Conservation (phyloP, 164 flowering plant genomes). For the Stephania japonica region DNA sequence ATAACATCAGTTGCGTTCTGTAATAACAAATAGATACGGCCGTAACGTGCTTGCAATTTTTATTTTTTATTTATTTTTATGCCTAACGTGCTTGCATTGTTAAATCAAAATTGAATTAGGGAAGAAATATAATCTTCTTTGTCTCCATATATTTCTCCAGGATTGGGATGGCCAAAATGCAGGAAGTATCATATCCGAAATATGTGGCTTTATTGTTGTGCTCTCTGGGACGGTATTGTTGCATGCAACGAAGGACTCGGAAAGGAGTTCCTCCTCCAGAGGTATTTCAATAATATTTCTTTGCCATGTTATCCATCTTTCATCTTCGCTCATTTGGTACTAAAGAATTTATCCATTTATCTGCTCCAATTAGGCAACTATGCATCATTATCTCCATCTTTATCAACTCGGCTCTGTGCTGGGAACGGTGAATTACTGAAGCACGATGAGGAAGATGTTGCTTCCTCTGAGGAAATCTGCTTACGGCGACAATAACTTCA, state of each 20-base stretch:
- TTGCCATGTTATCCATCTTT: neutral
- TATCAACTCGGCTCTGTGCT: constrained; percentile 48
- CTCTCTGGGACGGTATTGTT: constrained; percentile 69
- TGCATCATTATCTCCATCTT: constrained; percentile 52
- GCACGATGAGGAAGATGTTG: constrained; percentile 38
- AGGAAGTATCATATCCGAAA: constrained; percentile 58
- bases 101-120: neutral
- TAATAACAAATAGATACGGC: neutral
- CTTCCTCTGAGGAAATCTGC: constrained; percentile 31
- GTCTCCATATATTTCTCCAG: constrained; percentile 25
- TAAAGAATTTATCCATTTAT: neutral
- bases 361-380: constrained; percentile 19
- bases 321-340: neutral
- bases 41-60: neutral
- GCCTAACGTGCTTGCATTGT: neutral
- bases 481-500: constrained; percentile 36
- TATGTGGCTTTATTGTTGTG: constrained; percentile 76
- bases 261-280: constrained; percentile 54
- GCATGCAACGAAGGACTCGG: constrained; percentile 67
- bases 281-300: constrained; percentile 25
- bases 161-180: constrained; percentile 78
- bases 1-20: neutral
- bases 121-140: neutral
- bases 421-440: constrained; percentile 44
- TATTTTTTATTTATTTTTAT: no score